phyloP scores from a whole-genome alignment of 2,329 filamentous ascomycete species.

The Pestalotiopsis fici region DNA sequence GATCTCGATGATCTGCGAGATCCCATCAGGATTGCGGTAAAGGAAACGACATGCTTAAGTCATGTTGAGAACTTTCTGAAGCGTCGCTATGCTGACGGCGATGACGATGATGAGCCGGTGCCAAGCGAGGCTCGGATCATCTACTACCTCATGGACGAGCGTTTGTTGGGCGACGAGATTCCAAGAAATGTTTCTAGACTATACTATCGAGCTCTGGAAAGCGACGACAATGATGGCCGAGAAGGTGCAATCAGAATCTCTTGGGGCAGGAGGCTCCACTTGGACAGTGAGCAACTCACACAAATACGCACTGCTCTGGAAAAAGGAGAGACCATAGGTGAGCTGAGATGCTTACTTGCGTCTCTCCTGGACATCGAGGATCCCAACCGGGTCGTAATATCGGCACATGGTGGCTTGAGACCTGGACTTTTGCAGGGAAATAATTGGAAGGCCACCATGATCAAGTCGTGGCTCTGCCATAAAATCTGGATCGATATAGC shows the following conservation, averaged over 20 bases:
- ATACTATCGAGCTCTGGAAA: conserved; percentile 18
- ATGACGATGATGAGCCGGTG: conserved; percentile 1
- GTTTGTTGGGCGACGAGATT: conserved; percentile 15
- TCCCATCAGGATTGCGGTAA: conserved; percentile 15
- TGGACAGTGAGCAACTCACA: conserved; percentile 13
- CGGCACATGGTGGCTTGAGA: conserved; percentile 29
- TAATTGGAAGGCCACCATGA: conserved; percentile 29
- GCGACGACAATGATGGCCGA: conserved; percentile 18
- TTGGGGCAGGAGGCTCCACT: conserved; percentile 13
- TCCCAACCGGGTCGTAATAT: conserved; percentile 27
- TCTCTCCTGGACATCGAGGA: conserved; percentile 22
- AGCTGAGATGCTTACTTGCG: conserved; percentile 24
- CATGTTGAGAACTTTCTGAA: conserved; percentile 13
- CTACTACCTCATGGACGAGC: conserved; percentile 16
- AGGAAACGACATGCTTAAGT: conserved; percentile 14
- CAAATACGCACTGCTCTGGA: conserved; percentile 18
- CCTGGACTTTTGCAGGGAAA: conserved; percentile 30
- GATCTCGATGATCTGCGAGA: conserved; percentile 22
- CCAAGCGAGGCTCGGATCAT: conserved; percentile 16
- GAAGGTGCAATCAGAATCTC: conserved; percentile 16
- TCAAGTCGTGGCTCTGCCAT: conserved; percentile 31
- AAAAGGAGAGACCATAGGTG: conserved; percentile 26
- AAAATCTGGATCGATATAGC: conserved; percentile 28
- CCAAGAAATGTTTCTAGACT: conserved; percentile 14
- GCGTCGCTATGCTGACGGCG: background rate